These are phyloP conservation scores for Stephania japonica DNA, from an alignment of 164 flowering plant species.

Conservation along the genomic window DNA sequence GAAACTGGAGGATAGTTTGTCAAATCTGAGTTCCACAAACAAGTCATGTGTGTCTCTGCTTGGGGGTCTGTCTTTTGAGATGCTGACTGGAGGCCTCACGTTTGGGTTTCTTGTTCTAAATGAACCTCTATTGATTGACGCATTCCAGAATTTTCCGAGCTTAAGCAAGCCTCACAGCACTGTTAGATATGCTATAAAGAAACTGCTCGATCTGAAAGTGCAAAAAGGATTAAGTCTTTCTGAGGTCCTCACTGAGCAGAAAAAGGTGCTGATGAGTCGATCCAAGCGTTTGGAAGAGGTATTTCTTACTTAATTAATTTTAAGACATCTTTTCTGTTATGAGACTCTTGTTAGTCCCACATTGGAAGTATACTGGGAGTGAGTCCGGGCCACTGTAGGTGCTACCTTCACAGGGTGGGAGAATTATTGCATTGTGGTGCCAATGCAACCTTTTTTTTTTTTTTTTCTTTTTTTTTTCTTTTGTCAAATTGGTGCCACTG, in stretches of 20 bases:
- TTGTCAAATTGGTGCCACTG: neutral
- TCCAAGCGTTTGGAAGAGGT: slow-evolving; percentile 67
- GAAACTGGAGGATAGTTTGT: slow-evolving; percentile 60
- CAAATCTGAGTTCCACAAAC: slow-evolving; percentile 29
- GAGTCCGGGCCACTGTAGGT: neutral
- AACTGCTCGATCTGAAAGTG: slow-evolving; percentile 54
- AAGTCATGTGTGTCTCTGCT: slow-evolving; percentile 52
- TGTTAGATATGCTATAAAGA: slow-evolving; percentile 65
- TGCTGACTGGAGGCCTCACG: slow-evolving; percentile 70
- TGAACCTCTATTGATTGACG: slow-evolving; percentile 47
- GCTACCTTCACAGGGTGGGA: neutral
- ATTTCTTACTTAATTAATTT: slow-evolving; percentile 5
- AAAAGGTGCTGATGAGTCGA: slow-evolving; percentile 37
- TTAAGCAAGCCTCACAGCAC: slow-evolving; percentile 88
- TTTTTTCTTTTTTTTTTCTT: too few relatives aligned
- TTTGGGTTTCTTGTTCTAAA: slow-evolving; percentile 72
- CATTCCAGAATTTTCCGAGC: slow-evolving; percentile 57
- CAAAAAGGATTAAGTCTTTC: slow-evolving; percentile 36
- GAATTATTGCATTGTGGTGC: neutral
- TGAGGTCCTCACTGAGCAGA: slow-evolving; percentile 45
- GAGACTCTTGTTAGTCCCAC: neutral
- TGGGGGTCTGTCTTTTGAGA: slow-evolving; percentile 70
- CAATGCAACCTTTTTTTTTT: neutral
- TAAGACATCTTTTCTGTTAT: too few relatives aligned
- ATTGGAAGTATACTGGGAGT: neutral